Percentiles rank a stretch among this genome's conserved stretches.
Evolutionary conservation across 208 protist genomes (phyloP).

Genomic region (Herpetomonas samuelpessoai): DNA sequence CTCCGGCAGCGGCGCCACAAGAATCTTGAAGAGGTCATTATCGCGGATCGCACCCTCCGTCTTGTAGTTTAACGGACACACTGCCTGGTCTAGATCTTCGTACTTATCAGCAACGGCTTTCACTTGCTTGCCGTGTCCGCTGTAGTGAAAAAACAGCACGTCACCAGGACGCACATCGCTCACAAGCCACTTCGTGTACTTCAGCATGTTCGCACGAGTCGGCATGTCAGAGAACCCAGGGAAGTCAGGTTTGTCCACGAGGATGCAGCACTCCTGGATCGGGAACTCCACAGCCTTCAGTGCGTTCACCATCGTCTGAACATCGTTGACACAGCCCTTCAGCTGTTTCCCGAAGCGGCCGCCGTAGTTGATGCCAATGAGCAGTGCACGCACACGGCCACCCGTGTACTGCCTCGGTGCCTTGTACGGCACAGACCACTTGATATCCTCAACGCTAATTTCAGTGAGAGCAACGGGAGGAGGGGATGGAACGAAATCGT

Average conservation of each 20-base stretch:
- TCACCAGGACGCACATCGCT: no score
- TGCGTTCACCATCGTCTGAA: constrained; percentile 69
- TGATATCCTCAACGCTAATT: constrained; percentile 26
- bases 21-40: no score
- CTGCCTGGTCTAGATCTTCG: no score
- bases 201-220: no score
- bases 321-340: constrained; percentile 87
- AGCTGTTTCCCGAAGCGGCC: constrained; percentile 58
- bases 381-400: constrained; percentile 82
- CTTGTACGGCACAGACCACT: constrained; percentile 67
- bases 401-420: constrained; percentile 72
- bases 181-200: no score
- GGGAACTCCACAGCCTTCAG: constrained; percentile 81
- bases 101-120: no score
- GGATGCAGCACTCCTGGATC: constrained; percentile 78
- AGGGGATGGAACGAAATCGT: constrained; percentile 23
- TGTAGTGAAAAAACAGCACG: no score
- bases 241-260: constrained; percentile 80
- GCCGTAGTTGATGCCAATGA: constrained; percentile 93
- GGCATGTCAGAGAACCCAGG: no score
- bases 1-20: no score
- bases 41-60: no score
- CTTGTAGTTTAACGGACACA: no score
- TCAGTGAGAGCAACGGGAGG: constrained; percentile 22
- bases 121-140: no score